These are phyloP conservation scores for Daucus carota DNA, from an alignment of 129 eudicot genomes.

Conservation along the genomic window DH1_v3.0 NC_030386.2:31786501-31787000, in stretches of 20 bases:
- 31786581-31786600: constrained; percentile 72
- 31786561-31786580: constrained; percentile 52
- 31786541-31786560: constrained; percentile 57
- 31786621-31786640: constrained; percentile 47
- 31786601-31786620: constrained; percentile 52
- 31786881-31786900: too few relatives aligned
- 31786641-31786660: constrained; percentile 73
- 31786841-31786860: too few relatives aligned
- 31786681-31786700: constrained; percentile 61
- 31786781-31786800: not conserved
- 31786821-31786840: not conserved
- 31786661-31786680: constrained; percentile 70
- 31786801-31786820: not conserved
- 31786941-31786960: too few relatives aligned
- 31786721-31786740: not conserved
- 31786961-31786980: too few relatives aligned
- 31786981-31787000: too few relatives aligned
- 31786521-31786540: constrained; percentile 36
- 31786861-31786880: too few relatives aligned
- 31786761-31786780: not conserved
- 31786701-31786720: constrained; percentile 31
- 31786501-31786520: constrained; percentile 14
- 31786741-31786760: not conserved
- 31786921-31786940: too few relatives aligned
- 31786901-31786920: too few relatives aligned